phyloP scores from a whole-genome alignment of 305 asterid species.

The Fraxinus nigra region DNA sequence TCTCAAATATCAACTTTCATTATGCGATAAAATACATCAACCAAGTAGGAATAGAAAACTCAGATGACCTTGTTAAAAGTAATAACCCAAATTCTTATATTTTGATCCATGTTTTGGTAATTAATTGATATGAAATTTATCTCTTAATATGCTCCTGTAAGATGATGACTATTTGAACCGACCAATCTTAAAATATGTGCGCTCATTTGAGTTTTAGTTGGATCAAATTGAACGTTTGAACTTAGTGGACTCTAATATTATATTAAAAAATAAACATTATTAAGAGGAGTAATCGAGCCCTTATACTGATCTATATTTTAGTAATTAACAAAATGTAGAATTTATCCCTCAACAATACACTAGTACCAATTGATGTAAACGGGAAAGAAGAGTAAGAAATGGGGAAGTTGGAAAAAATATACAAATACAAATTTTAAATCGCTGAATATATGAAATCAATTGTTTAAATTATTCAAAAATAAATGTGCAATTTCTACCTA shows the following conservation, averaged over 20 bases:
- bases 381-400: not conserved
- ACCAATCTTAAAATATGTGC: not conserved
- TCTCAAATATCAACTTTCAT: not conserved
- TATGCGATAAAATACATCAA: not conserved
- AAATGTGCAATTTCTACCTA: not conserved
- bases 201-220: not conserved
- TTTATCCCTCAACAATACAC: not conserved
- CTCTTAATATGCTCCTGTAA: not conserved
- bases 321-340: not conserved
- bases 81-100: not conserved
- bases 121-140: not conserved
- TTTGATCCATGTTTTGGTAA: not conserved
- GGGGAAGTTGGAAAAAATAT: not conserved
- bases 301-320: not conserved
- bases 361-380: not conserved
- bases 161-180: not conserved
- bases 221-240: not conserved
- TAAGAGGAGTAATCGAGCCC: not conserved
- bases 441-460: not conserved
- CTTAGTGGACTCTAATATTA: not conserved
- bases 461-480: not conserved
- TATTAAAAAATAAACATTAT: not conserved
- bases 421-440: not conserved
- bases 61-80: not conserved
- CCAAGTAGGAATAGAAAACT: not conserved